Evolutionary conservation across 2,329 filamentous ascomycete genomes (phyloP), one percentile per base, ranked within the genome.

Genomic region (Diaporthe ampelina): DNA sequence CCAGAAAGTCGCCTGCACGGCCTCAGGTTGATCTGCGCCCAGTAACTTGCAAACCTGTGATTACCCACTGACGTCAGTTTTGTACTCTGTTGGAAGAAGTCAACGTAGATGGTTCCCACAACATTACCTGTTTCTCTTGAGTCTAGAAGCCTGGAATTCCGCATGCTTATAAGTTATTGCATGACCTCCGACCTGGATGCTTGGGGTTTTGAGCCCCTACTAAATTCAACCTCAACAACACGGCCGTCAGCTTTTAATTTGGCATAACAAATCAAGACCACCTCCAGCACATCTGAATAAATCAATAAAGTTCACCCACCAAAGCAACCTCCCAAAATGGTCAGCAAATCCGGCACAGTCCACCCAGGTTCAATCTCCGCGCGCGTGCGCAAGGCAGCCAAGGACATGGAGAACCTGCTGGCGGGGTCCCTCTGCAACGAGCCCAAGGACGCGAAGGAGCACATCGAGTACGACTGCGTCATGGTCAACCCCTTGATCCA

Each of bases 401-500:
- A 61, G 48, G 70, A 75, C 54, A 40, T 35, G 59, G 73, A 75
- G 26, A 59, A 65, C n/a, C 73, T 75, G 8, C 52, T 75, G 4
- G 72, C 70, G 11, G 50, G 65, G 0, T n/a, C 70, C 17, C 61
- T 73, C 40, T 75, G 73, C 61, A 65, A 75, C 61, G 58, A 65
- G 17, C 37, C 58, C 58, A 45, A 59, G 35, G 37, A 48, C 35
- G 73, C 73, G 3, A 68, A 54, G 45, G 70, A 72, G 29, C 72
- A 75, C 40, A 68, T 75, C 29, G 73, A 75, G 19, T 26, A 54
- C 43, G 70, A 73, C 52, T 73, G 70, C 54, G 59, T 73, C 26
- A 56, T 75, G 35, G 43, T 75, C 6, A 75, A 75, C 70, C 73
- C 70, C 4, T 54, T 75, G 35, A 45, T 75, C 4, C 70, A 75